Conservation (phyloP, 192 early-diverging fungal species). For the Backusella morwellensis region DNA sequence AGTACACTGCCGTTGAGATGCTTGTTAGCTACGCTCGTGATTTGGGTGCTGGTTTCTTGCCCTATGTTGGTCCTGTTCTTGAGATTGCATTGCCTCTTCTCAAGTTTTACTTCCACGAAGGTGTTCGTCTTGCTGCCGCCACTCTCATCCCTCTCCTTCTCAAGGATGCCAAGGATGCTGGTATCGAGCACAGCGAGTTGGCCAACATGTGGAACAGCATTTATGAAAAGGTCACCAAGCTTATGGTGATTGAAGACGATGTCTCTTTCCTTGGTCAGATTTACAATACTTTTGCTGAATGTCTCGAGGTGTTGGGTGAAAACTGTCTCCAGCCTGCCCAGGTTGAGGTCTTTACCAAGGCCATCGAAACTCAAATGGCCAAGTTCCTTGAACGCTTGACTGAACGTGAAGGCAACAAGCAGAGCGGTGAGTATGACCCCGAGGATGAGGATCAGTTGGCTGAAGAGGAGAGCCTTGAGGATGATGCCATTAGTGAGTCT, state of each 20-base stretch:
- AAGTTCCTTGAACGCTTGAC: slow-evolving; percentile 77
- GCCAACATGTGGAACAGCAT: slow-evolving; percentile 72
- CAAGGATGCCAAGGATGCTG: slow-evolving; percentile 52
- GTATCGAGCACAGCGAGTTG: slow-evolving; percentile 50
- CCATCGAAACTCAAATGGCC: slow-evolving; percentile 66
- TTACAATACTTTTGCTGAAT: slow-evolving; percentile 75
- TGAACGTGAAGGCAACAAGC: slow-evolving; percentile 71
- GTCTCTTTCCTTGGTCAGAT: slow-evolving; percentile 73
- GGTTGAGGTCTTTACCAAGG: slow-evolving; percentile 69
- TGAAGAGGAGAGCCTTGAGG: slow-evolving; percentile 80
- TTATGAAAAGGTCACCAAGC: slow-evolving; percentile 73
- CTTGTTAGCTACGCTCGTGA: slow-evolving; percentile 91
- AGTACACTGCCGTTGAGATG: slow-evolving; percentile 98
- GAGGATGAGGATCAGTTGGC: slow-evolving; percentile 90
- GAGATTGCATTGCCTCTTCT: slow-evolving; percentile 87
- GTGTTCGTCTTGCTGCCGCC: slow-evolving; percentile 88
- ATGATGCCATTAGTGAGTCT: slow-evolving; percentile 81
- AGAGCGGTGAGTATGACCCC: slow-evolving; percentile 81
- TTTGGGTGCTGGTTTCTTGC: slow-evolving; percentile 84
- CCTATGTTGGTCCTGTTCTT: slow-evolving; percentile 80
- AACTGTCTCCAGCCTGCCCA: slow-evolving; percentile 62
- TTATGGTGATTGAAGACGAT: slow-evolving; percentile 82
- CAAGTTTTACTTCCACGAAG: slow-evolving; percentile 98
- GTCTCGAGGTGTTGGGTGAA: slow-evolving; percentile 63
- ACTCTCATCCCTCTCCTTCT: slow-evolving; percentile 81